These are phyloP conservation scores for Agrostemma githago DNA, from an alignment of 148 eudicot species.

Conservation along the genomic window DNA sequence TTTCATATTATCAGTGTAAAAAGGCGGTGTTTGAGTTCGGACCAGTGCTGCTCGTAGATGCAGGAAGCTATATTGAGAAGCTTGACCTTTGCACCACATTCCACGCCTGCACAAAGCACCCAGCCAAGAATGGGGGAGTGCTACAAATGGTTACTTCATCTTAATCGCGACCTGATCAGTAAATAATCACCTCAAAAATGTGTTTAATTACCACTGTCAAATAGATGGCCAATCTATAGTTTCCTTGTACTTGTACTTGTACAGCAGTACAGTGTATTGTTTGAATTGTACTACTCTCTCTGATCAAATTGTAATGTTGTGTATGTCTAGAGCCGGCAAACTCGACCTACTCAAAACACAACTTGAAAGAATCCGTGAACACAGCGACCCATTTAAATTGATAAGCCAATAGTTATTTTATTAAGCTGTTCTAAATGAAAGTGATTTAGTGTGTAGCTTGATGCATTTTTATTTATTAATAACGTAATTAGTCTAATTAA, in stretches of 20 bases:
- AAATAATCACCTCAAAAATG: conserved; percentile 1
- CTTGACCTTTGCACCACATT: conserved; percentile 60
- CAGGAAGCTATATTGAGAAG: conserved; percentile 56
- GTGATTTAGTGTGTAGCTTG: no score
- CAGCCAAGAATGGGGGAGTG: conserved; percentile 13
- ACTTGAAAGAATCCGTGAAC: no score
- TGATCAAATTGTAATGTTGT: neutral
- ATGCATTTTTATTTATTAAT: no score
- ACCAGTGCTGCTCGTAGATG: conserved; percentile 55
- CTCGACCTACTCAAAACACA: no score
- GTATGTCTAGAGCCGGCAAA: neutral
- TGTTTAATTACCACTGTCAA: neutral
- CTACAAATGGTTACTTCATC: conserved; percentile 37
- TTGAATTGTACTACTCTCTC: no score
- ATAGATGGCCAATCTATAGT: neutral
- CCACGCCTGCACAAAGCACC: conserved; percentile 50
- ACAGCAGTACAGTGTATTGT: neutral
- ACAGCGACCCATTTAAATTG: no score
- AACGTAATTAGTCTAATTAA: no score
- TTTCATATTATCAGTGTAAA: conserved; percentile 56
- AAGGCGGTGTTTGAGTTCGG: conserved; percentile 67
- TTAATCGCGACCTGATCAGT: conserved; percentile 7
- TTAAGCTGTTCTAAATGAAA: no score
- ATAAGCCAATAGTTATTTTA: no score
- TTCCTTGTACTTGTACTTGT: conserved; percentile 10